Evolutionary conservation across 2,329 filamentous ascomycete species (phyloP).

Genomic region (Trichophyton benhamiae): DNA sequence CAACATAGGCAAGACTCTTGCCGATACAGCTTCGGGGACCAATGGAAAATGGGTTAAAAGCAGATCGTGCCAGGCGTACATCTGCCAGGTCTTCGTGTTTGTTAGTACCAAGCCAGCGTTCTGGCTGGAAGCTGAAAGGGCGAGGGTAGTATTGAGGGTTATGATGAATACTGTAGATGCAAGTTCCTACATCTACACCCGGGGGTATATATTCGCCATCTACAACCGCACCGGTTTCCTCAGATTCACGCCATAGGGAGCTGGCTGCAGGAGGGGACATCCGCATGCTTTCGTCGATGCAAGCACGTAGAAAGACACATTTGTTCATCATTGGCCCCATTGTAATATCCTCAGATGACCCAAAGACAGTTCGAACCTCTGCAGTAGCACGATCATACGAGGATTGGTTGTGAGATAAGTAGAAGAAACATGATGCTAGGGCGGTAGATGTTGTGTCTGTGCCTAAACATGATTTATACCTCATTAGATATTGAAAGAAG

Average conservation of each 20-base stretch:
- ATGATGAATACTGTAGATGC: slow-evolving; percentile 24
- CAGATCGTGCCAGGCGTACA: slow-evolving; percentile 37
- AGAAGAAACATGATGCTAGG: slow-evolving; percentile 28
- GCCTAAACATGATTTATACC: neutral
- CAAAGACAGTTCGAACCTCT: slow-evolving; percentile 24
- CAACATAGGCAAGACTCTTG: slow-evolving; percentile 33
- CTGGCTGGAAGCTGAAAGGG: slow-evolving; percentile 22
- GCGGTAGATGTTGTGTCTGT: slow-evolving; percentile 30
- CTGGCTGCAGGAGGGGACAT: slow-evolving; percentile 20
- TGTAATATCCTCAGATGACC: slow-evolving; percentile 13
- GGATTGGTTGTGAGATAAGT: slow-evolving; percentile 25
- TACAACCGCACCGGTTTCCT: slow-evolving; percentile 18
- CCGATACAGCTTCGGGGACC: slow-evolving; percentile 33
- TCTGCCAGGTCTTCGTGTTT: neutral
- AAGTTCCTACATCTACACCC: slow-evolving; percentile 21
- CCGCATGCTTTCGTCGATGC: slow-evolving; percentile 27
- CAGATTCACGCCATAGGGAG: slow-evolving; percentile 20
- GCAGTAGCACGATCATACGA: slow-evolving; percentile 19
- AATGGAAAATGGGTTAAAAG: slow-evolving; percentile 24
- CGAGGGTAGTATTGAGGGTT: slow-evolving; percentile 22
- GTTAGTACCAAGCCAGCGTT: slow-evolving; percentile 23
- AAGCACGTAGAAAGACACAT: slow-evolving; percentile 32
- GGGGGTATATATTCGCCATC: slow-evolving; percentile 22
- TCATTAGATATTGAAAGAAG: slow-evolving; percentile 15
- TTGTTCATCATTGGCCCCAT: slow-evolving; percentile 21